phyloP scores from a whole-genome alignment of 1,284 basidiomycete genomes.

The Leccinum griseonigrum region DNA sequence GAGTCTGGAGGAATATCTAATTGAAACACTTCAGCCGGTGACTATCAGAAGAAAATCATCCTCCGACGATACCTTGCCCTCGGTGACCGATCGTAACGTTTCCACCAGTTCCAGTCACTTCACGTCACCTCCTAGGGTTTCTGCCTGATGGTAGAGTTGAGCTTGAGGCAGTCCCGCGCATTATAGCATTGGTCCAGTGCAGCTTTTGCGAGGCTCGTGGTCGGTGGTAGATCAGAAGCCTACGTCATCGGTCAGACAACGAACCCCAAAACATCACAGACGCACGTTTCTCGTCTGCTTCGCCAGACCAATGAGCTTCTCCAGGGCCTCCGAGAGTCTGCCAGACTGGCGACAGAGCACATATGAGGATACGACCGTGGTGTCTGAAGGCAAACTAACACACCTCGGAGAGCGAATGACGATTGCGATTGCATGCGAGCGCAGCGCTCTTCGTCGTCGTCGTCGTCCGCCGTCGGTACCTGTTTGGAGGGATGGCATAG shows the following conservation, averaged over 20 bases:
- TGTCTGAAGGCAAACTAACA: background rate
- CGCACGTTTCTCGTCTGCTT: slow-evolving; percentile 96
- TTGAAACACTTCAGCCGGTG: background rate
- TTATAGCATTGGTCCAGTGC: slow-evolving; percentile 73
- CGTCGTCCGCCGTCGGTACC: too few species aligned
- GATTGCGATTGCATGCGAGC: too few species aligned
- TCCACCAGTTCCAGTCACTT: slow-evolving; percentile 88
- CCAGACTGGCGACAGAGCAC: slow-evolving; percentile 50
- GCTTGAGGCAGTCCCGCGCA: slow-evolving; percentile 62
- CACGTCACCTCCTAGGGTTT: slow-evolving; percentile 66
- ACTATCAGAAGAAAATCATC: background rate
- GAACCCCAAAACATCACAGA: background rate
- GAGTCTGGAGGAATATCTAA: slow-evolving; percentile 29
- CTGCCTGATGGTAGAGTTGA: slow-evolving; percentile 76
- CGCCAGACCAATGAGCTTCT: slow-evolving; percentile 87
- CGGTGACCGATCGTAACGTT: slow-evolving; percentile 88
- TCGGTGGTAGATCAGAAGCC: slow-evolving; percentile 93
- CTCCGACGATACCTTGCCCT: slow-evolving; percentile 76
- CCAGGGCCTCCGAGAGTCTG: slow-evolving; percentile 81
- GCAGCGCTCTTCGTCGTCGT: too few species aligned
- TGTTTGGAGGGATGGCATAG: too few species aligned
- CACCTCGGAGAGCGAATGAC: slow-evolving; percentile 51
- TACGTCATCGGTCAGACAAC: slow-evolving; percentile 34
- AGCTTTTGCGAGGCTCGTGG: slow-evolving; percentile 80
- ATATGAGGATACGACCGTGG: background rate